phyloP scores from a whole-genome alignment of 345 rosid species.

The Boechera stricta region DNA sequence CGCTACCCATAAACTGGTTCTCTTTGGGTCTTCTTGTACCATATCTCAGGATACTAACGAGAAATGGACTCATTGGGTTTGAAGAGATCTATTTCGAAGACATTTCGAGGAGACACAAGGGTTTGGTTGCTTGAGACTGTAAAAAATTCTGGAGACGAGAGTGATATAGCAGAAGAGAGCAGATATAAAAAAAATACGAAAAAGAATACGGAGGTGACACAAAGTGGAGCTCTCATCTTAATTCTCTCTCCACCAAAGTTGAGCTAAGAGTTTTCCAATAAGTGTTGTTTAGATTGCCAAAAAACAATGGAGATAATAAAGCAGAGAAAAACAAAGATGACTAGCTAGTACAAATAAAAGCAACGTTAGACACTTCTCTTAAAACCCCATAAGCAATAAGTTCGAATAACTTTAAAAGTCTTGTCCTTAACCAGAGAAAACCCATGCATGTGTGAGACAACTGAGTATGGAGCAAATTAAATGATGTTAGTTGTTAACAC shows the following conservation, averaged over 20 bases:
- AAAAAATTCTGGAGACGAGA: neutral
- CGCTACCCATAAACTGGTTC: neutral
- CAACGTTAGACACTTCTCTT: neutral
- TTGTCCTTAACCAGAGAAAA: no score
- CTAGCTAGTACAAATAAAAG: no score
- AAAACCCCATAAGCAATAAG: neutral
- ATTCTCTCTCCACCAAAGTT: neutral
- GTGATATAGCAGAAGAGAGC: neutral
- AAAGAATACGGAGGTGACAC: neutral
- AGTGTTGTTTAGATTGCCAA: neutral
- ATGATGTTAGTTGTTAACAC: no score
- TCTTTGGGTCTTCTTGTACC: neutral
- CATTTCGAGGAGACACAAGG: neutral
- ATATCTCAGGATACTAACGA: neutral
- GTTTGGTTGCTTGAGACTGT: constrained; percentile 2
- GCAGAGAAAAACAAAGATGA: neutral
- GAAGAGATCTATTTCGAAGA: neutral
- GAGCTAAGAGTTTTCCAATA: neutral
- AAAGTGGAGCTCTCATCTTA: neutral
- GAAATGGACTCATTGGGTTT: neutral
- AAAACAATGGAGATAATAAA: neutral
- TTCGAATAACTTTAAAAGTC: no score
- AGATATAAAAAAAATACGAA: neutral
- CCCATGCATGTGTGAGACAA: no score
- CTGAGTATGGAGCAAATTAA: no score